A percentile compares a stretch with the other conserved stretches of the same genome.
Conservation (phyloP, 2,329 filamentous ascomycete genomes). For the Trichophyton schoenleinii region DNA sequence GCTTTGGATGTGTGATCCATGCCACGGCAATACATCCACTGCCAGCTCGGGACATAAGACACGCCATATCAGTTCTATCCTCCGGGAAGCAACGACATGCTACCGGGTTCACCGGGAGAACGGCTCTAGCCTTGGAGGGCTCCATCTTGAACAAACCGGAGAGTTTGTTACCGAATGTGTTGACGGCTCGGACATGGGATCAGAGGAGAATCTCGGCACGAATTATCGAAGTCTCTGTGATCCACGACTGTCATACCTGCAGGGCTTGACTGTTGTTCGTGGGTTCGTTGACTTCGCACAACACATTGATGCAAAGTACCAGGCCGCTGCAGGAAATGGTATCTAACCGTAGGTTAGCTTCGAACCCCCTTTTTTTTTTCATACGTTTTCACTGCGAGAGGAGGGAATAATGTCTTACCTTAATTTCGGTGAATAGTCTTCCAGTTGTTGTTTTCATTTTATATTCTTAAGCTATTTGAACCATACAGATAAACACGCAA, state of each 20-base stretch:
- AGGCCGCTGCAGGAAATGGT: background rate
- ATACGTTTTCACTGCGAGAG: background rate
- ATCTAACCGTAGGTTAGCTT: background rate
- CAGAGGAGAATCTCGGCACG: constrained; percentile 3
- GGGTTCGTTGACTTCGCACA: constrained; percentile 2
- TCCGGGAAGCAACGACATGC: background rate
- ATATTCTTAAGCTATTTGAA: background rate
- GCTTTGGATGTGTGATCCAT: constrained; percentile 5
- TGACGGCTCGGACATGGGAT: background rate
- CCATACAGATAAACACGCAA: background rate
- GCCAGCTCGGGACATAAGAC: constrained; percentile 1
- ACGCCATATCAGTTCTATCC: constrained; percentile 1
- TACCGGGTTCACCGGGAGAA: constrained; percentile 3
- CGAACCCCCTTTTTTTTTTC: background rate
- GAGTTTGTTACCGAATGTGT: constrained; percentile 4
- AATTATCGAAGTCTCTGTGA: constrained; percentile 4
- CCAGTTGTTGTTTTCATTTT: background rate
- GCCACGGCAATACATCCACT: background rate
- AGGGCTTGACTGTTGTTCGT: constrained; percentile 2
- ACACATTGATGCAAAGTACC: background rate
- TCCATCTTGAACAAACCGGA: constrained; percentile 6
- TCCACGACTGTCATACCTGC: constrained; percentile 2
- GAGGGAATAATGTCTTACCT: background rate
- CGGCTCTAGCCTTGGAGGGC: background rate
- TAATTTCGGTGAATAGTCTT: background rate